phyloP scores from a whole-genome alignment of 208 protist species.

The Leishmania arabica region DNA sequence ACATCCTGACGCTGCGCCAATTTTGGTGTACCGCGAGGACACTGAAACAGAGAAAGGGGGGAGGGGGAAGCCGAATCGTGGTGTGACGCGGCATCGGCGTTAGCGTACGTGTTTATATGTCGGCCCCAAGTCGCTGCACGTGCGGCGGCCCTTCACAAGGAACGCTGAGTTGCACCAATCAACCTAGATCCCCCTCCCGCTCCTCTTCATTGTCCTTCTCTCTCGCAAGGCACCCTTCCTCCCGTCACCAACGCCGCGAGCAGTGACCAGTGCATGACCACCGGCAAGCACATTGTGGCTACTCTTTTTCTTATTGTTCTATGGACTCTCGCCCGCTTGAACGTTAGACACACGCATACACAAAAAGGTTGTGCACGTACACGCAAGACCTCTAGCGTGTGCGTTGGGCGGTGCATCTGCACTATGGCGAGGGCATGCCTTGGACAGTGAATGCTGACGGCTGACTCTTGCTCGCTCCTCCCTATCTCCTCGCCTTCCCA shows the following conservation, averaged over 20 bases:
- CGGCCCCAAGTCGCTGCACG: background rate
- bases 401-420: background rate
- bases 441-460: constrained; percentile 1
- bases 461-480: background rate
- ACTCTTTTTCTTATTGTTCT: background rate
- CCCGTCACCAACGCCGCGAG: background rate
- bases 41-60: background rate
- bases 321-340: background rate
- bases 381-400: background rate
- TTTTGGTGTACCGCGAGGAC: background rate
- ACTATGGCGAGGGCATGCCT: background rate
- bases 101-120: constrained; percentile 3
- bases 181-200: background rate
- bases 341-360: background rate
- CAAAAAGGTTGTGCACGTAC: background rate
- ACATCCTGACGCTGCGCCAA: background rate
- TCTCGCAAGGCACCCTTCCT: constrained; percentile 1
- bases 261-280: no score
- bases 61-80: background rate
- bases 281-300: background rate
- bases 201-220: background rate
- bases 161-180: background rate
- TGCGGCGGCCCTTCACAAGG: background rate
- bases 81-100: background rate
- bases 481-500: background rate